These are phyloP conservation scores for Fraxinus quadrangulata DNA, from an alignment of 257 asterid genomes.

Conservation along the genomic window DNA sequence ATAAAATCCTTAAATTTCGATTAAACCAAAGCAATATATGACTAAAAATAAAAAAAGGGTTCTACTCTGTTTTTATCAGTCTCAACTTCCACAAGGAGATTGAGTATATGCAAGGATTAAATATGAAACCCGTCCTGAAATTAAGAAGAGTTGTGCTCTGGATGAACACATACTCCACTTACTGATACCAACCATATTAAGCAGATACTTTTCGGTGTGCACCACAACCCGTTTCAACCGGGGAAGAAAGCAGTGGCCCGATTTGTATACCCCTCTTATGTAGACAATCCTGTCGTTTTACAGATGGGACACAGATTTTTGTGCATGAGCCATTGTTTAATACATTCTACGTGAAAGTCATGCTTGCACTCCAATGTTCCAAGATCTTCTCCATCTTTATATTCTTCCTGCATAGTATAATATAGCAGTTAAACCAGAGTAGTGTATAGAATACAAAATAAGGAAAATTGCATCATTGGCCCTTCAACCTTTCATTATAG, in stretches of 20 bases:
- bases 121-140: neutral
- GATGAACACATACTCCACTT: constrained; percentile 2
- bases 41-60: neutral
- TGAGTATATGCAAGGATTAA: neutral
- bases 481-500: neutral
- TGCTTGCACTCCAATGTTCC: constrained; percentile 66
- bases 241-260: constrained; percentile 1
- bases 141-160: constrained; percentile 19
- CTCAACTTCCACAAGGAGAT: constrained; percentile 1
- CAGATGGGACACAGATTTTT: constrained; percentile 69
- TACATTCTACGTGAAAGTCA: constrained; percentile 51
- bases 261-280: constrained; percentile 24
- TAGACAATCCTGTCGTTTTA: constrained; percentile 52
- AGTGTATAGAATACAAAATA: neutral
- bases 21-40: neutral
- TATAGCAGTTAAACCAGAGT: neutral
- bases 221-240: neutral
- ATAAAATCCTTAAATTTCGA: neutral
- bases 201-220: constrained; percentile 11
- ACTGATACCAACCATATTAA: neutral
- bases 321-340: constrained; percentile 63
- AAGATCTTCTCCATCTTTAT: constrained; percentile 44
- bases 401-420: constrained; percentile 52
- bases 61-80: neutral
- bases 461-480: neutral